Conservation (phyloP, 2,329 filamentous ascomycete species). For the Myriosclerotinia curreyana region DNA sequence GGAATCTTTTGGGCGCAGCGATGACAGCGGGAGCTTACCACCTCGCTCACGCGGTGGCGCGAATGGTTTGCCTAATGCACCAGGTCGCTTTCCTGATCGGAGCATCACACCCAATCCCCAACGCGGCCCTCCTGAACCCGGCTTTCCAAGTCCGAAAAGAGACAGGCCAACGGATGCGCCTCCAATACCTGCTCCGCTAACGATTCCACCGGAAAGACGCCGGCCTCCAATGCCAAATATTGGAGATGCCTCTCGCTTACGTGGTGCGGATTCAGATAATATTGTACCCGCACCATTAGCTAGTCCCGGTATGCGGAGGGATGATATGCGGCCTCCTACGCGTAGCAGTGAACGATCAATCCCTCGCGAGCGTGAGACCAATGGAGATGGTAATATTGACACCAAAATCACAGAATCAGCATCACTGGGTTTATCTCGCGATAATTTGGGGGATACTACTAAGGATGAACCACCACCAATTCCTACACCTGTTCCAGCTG, state of each 20-base stretch:
- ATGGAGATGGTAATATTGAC: constrained; percentile 16
- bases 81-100: constrained; percentile 38
- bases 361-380: constrained; percentile 28
- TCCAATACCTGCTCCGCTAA: constrained; percentile 35
- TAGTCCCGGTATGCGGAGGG: constrained; percentile 40
- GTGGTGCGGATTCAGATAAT: constrained; percentile 33
- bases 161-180: constrained; percentile 32
- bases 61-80: constrained; percentile 34
- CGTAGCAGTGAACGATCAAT: constrained; percentile 37
- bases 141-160: constrained; percentile 26
- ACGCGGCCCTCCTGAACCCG: constrained; percentile 36
- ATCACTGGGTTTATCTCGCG: constrained; percentile 5
- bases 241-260: constrained; percentile 36
- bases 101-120: constrained; percentile 35
- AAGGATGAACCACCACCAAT: constrained; percentile 8
- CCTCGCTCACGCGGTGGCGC: constrained; percentile 37
- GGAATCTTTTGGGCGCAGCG: constrained; percentile 37
- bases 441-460: neutral
- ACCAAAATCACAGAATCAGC: constrained; percentile 11
- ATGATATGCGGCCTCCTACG: constrained; percentile 38
- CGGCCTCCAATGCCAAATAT: constrained; percentile 38
- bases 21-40: constrained; percentile 35
- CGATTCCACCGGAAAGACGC: constrained; percentile 38
- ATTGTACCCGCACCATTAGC: constrained; percentile 41
- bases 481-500: constrained; percentile 17